Percentiles rank a stretch among this genome's conserved stretches.
Evolutionary conservation across 2,329 filamentous ascomycete genomes (phyloP).

Genomic region (Claviceps quebecensis): DNA sequence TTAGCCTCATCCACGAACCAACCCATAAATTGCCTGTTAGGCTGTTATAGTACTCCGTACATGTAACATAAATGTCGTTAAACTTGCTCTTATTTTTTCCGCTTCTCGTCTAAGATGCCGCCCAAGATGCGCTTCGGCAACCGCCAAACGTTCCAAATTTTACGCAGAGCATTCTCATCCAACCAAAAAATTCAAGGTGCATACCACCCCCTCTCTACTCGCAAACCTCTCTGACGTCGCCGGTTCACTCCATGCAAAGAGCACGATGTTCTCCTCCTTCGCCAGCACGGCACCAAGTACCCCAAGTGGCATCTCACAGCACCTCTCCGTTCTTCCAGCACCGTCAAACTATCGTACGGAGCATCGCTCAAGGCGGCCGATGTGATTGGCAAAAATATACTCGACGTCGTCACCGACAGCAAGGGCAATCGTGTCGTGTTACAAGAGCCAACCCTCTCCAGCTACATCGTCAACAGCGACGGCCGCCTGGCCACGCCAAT

Average conservation of each 20-base stretch:
- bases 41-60: no score
- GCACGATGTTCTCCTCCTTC: conserved; percentile 26
- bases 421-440: conserved; percentile 38
- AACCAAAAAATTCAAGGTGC: conserved; percentile 16
- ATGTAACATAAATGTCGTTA: no score
- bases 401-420: conserved; percentile 44
- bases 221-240: background rate
- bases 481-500: conserved; percentile 60
- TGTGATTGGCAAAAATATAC: conserved; percentile 48
- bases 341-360: conserved; percentile 27
- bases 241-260: conserved; percentile 13
- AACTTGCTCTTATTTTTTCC: background rate
- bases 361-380: conserved; percentile 35
- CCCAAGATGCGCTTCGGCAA: background rate
- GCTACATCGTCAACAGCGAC: conserved; percentile 55
- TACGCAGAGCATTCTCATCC: conserved; percentile 12
- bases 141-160: background rate
- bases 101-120: background rate
- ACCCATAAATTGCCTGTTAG: no score
- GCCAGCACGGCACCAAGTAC: conserved; percentile 21
- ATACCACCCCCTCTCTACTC: background rate
- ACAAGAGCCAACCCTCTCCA: conserved; percentile 52
- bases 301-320: conserved; percentile 25
- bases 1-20: no score
- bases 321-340: conserved; percentile 18